These are phyloP conservation scores for Cystobasidium ongulense DNA, from an alignment of 768 basidiomycete genomes.

Conservation along the genomic window DNA sequence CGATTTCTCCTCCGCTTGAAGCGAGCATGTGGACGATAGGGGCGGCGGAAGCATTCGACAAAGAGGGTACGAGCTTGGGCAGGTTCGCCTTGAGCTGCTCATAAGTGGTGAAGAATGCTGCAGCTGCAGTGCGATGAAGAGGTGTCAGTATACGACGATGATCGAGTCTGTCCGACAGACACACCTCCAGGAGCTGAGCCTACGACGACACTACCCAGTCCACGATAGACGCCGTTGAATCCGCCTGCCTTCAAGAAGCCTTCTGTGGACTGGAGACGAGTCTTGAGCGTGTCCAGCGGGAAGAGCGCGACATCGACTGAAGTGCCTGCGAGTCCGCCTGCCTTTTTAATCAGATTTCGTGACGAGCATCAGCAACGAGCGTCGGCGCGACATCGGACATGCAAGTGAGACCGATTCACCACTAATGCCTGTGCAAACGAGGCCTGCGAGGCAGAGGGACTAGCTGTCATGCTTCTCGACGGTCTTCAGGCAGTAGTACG, in stretches of 20 bases:
- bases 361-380: neutral
- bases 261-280: conserved; percentile 76
- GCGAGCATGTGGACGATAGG: conserved; percentile 60
- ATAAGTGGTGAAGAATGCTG: conserved; percentile 89
- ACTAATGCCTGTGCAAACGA: conserved; percentile 23
- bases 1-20: conserved; percentile 54
- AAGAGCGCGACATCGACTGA: conserved; percentile 92
- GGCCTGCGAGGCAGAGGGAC: neutral
- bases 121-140: conserved; percentile 54
- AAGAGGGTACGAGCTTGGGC: conserved; percentile 54
- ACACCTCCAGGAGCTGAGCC: conserved; percentile 92
- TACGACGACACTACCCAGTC: conserved; percentile 84
- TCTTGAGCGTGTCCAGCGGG: conserved; percentile 94
- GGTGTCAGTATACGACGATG: neutral
- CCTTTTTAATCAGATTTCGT: conserved; percentile 40
- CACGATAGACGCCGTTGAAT: conserved; percentile 82
- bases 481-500: neutral
- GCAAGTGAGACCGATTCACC: neutral
- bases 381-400: neutral
- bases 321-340: conserved; percentile 83
- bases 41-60: conserved; percentile 47
- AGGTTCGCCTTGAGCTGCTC: conserved; percentile 73
- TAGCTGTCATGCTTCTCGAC: neutral
- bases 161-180: conserved; percentile 26
- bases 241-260: conserved; percentile 82